Evolutionary conservation across 805 yeast species (phyloP).

Genomic region (Candida sphagnicola): DNA sequence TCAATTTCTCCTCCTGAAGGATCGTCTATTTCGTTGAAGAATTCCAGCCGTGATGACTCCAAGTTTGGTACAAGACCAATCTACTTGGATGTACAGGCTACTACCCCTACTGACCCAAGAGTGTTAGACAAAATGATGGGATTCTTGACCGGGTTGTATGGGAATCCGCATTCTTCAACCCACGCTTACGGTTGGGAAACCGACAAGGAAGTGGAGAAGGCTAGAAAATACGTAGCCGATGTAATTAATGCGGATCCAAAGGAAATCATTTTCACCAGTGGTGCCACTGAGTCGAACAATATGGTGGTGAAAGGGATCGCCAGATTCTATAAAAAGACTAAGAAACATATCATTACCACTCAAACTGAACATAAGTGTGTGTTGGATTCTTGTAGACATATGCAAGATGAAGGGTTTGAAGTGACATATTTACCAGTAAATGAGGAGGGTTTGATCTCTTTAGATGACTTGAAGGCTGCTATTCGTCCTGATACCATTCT

Average conservation of each 20-base stretch:
- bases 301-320: slow-evolving; percentile 96
- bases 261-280: slow-evolving; percentile 94
- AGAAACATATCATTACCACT: slow-evolving; percentile 90
- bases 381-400: slow-evolving; percentile 89
- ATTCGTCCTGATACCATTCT: slow-evolving; percentile 88
- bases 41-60: slow-evolving; percentile 42
- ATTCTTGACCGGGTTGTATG: slow-evolving; percentile 88
- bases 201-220: slow-evolving; percentile 82
- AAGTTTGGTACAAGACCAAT: slow-evolving; percentile 79
- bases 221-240: slow-evolving; percentile 77
- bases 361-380: slow-evolving; percentile 99
- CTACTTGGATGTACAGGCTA: slow-evolving; percentile 95
- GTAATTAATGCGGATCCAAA: slow-evolving; percentile 92
- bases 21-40: slow-evolving; percentile 40
- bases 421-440: slow-evolving; percentile 88
- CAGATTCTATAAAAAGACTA: slow-evolving; percentile 83
- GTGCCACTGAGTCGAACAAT: slow-evolving; percentile 97
- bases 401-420: slow-evolving; percentile 96
- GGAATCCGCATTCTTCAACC: slow-evolving; percentile 96
- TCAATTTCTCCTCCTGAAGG: slow-evolving; percentile 42
- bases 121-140: slow-evolving; percentile 85
- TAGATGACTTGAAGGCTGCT: slow-evolving; percentile 74
- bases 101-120: slow-evolving; percentile 97
- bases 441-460: slow-evolving; percentile 71
- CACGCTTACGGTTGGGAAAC: slow-evolving; percentile 99